phyloP scores from a whole-genome alignment of 1,284 basidiomycete genomes.

The Melampsora americana region DNA sequence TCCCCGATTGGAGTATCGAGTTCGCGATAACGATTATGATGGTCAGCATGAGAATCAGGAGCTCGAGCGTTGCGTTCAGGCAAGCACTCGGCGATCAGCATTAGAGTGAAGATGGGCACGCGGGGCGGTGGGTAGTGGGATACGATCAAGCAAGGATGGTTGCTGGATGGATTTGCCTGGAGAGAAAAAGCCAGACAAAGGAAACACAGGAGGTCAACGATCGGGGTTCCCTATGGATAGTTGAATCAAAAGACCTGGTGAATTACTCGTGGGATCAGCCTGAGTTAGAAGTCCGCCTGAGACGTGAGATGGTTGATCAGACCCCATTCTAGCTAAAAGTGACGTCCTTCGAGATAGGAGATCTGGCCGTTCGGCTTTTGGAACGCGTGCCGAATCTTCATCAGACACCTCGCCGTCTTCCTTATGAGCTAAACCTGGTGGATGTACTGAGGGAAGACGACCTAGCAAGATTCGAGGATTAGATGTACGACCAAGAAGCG shows the following conservation, averaged over 20 bases:
- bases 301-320: neutral
- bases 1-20: neutral
- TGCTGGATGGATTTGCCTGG: neutral
- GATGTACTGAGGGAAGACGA: neutral
- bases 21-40: slow-evolving; percentile 2
- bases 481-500: slow-evolving; percentile 3
- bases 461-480: slow-evolving; percentile 6
- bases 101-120: slow-evolving; percentile 5
- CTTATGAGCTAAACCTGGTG: neutral
- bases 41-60: neutral
- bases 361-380: neutral
- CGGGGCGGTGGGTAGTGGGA: neutral
- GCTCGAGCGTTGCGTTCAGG: slow-evolving; percentile 7
- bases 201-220: neutral
- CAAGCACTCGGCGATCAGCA: slow-evolving; percentile 3
- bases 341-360: neutral
- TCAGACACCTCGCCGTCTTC: neutral
- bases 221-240: neutral
- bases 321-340: slow-evolving; percentile 1
- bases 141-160: neutral
- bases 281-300: neutral
- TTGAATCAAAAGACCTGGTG: neutral
- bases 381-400: neutral
- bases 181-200: neutral
- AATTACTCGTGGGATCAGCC: no score